Percentiles rank a stretch among this genome's conserved stretches.
These are phyloP conservation scores for Exophiala calicioides DNA, from an alignment of 2,329 filamentous ascomycete species.

Conservation along the genomic window DNA sequence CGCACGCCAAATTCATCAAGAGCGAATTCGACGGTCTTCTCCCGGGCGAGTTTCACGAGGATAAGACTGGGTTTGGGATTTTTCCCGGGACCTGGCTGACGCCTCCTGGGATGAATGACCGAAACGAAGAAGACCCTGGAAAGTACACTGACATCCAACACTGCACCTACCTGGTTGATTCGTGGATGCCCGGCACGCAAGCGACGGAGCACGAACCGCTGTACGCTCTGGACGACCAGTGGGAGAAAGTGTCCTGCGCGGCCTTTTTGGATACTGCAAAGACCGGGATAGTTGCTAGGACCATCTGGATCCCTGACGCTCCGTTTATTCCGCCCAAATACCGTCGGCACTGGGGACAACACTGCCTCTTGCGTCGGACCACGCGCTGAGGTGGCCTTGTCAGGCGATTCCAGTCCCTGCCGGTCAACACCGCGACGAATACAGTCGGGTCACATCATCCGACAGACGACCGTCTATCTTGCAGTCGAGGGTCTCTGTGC, in stretches of 20 bases:
- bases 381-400: slow-evolving; percentile 1
- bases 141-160: slow-evolving; percentile 77
- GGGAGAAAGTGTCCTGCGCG: slow-evolving; percentile 75
- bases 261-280: slow-evolving; percentile 77
- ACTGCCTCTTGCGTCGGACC: slow-evolving; percentile 75
- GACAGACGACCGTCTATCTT: not conserved
- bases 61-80: slow-evolving; percentile 66
- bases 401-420: too few species aligned
- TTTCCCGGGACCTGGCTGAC: slow-evolving; percentile 83
- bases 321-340: slow-evolving; percentile 68
- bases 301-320: slow-evolving; percentile 78
- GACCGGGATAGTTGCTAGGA: slow-evolving; percentile 72
- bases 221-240: slow-evolving; percentile 73
- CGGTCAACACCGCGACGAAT: too few species aligned
- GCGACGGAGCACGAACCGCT: slow-evolving; percentile 74
- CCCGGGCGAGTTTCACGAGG: slow-evolving; percentile 85
- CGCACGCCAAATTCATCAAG: slow-evolving; percentile 84
- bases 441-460: slow-evolving; percentile 1
- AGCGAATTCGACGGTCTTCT: slow-evolving; percentile 87
- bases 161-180: slow-evolving; percentile 87
- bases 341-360: slow-evolving; percentile 78
- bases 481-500: too few species aligned
- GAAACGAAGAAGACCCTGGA: slow-evolving; percentile 78
- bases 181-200: slow-evolving; percentile 65
- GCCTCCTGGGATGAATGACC: slow-evolving; percentile 85